These are phyloP conservation scores for Aspergillus oerlinghausenensis DNA, from an alignment of 2,329 filamentous ascomycete species.

Conservation along the genomic window DNA sequence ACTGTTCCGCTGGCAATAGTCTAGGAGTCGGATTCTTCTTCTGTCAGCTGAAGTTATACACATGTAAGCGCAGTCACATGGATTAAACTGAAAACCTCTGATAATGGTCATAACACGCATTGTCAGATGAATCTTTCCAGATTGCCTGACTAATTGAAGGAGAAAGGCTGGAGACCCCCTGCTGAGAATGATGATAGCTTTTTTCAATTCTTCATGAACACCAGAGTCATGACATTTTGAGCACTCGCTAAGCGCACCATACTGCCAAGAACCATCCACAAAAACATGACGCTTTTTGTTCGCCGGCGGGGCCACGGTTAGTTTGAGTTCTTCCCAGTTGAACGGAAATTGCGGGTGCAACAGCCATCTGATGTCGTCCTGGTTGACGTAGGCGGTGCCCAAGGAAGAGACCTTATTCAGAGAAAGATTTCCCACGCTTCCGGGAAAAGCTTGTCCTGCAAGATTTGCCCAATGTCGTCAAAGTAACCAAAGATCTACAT, in stretches of 20 bases:
- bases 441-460: constrained; percentile 31
- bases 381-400: constrained; percentile 38
- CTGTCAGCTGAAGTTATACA: too few relatives aligned
- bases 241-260: constrained; percentile 19
- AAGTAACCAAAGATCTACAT: constrained; percentile 12
- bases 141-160: constrained; percentile 20
- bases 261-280: constrained; percentile 21
- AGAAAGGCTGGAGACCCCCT: constrained; percentile 26
- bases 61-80: background rate
- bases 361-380: constrained; percentile 12
- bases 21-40: too few relatives aligned
- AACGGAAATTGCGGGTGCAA: constrained; percentile 3
- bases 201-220: constrained; percentile 24
- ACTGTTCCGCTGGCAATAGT: too few relatives aligned
- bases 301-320: constrained; percentile 4
- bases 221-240: constrained; percentile 23
- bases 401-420: constrained; percentile 33
- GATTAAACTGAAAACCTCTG: too few relatives aligned
- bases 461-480: constrained; percentile 33
- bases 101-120: too few relatives aligned
- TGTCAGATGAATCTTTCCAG: background rate
- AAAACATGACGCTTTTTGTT: constrained; percentile 18
- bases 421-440: constrained; percentile 22
- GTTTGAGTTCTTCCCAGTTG: constrained; percentile 16
- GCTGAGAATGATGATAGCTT: constrained; percentile 22